These are phyloP conservation scores for Lepidium aucheri DNA, from an alignment of 345 rosid genomes.

Conservation along the genomic window DNA sequence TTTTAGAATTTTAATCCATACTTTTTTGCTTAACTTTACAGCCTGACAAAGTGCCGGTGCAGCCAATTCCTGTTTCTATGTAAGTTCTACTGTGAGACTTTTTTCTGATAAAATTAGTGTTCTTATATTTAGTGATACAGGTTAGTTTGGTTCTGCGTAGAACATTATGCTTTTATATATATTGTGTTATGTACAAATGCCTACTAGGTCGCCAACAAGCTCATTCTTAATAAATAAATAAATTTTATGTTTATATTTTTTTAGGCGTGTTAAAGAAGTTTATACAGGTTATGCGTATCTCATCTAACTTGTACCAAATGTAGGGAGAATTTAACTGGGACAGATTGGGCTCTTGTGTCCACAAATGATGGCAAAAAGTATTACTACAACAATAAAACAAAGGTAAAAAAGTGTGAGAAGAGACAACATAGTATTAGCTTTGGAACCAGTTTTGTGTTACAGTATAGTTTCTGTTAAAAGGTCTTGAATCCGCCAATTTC, in stretches of 20 bases:
- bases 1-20: not conserved
- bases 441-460: not conserved
- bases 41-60: slow-evolving; percentile 56
- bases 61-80: slow-evolving; percentile 79
- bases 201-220: slow-evolving; percentile 8
- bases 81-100: slow-evolving; percentile 35
- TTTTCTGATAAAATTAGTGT: not conserved
- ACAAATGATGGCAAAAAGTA: slow-evolving; percentile 87
- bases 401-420: slow-evolving; percentile 36
- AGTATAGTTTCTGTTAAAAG: not conserved
- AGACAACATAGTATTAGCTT: not conserved
- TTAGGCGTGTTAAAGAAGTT: not conserved
- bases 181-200: not conserved
- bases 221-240: not conserved
- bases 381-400: slow-evolving; percentile 83
- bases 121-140: not conserved
- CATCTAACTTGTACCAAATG: slow-evolving; percentile 5
- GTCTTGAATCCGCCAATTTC: slow-evolving; percentile 2
- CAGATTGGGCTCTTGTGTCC: slow-evolving; percentile 81
- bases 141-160: not conserved
- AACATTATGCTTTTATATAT: not conserved
- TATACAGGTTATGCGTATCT: not conserved
- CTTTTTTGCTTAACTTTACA: slow-evolving; percentile 38
- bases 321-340: slow-evolving; percentile 80
- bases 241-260: not conserved